phyloP scores from a whole-genome alignment of 1,284 basidiomycete genomes.

The Cystobasidium pallidum region DNA sequence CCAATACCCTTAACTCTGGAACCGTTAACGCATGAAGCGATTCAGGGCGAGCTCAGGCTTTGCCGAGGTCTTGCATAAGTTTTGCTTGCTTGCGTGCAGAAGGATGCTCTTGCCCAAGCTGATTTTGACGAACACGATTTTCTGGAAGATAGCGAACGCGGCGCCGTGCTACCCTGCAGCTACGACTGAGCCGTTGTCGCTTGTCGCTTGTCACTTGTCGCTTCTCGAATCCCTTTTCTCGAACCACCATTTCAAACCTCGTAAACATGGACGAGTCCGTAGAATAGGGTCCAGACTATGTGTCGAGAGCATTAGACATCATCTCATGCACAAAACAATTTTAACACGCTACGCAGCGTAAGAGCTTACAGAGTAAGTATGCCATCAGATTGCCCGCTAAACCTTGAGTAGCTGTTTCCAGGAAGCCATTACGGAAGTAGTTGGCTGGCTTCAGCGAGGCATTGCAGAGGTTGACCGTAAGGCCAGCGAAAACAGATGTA shows the following conservation, averaged over 20 bases:
- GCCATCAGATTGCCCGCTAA: conserved; percentile 31
- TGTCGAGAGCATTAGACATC: neutral
- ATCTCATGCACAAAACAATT: neutral
- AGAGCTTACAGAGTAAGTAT: conserved; percentile 29
- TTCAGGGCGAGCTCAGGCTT: neutral
- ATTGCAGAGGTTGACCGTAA: conserved; percentile 31
- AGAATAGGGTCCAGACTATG: conserved; percentile 44
- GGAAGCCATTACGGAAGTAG: conserved; percentile 30
- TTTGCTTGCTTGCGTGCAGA: no score
- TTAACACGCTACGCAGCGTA: no score
- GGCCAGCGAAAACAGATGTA: conserved; percentile 22
- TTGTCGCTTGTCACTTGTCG: no score
- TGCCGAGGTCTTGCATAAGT: neutral
- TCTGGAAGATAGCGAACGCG: no score
- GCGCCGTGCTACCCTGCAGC: no score
- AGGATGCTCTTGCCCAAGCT: no score
- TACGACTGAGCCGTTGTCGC: no score
- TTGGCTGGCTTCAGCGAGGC: conserved; percentile 7
- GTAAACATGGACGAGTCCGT: conserved; percentile 43
- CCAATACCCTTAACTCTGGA: no score
- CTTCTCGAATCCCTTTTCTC: no score
- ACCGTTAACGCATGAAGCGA: no score
- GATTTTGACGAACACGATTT: no score
- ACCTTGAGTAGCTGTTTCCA: conserved; percentile 32
- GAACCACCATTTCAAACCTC: conserved; percentile 18